phyloP scores from a whole-genome alignment of 768 basidiomycete genomes.

The Daedalea quercina region DNA sequence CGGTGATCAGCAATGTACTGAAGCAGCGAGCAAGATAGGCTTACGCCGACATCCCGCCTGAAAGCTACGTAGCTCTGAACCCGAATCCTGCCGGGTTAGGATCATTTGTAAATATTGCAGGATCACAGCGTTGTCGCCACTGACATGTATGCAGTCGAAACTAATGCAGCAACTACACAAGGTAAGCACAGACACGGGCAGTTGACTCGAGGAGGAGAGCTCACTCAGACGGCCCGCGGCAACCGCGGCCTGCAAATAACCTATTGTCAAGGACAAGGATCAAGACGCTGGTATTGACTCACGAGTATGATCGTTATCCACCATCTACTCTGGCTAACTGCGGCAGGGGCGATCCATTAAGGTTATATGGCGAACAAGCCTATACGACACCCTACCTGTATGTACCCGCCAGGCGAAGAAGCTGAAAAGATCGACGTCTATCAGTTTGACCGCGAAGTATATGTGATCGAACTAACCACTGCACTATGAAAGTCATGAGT shows the following conservation, averaged over 20 bases:
- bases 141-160: background rate
- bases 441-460: background rate
- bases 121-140: background rate
- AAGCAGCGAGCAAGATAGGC: background rate
- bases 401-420: constrained; percentile 21
- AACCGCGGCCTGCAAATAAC: background rate
- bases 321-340: constrained; percentile 2
- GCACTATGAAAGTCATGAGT: constrained; percentile 20
- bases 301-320: background rate
- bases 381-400: background rate
- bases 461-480: constrained; percentile 15
- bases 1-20: background rate
- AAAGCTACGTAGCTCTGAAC: background rate
- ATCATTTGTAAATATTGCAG: background rate
- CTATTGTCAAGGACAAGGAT: too few relatives aligned
- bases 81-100: background rate
- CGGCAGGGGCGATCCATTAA: background rate
- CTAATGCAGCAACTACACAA: background rate
- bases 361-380: too few relatives aligned
- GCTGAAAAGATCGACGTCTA: too few relatives aligned
- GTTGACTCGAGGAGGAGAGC: background rate
- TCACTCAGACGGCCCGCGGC: background rate
- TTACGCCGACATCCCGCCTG: background rate
- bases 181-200: background rate
- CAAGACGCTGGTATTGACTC: background rate